phyloP scores from a whole-genome alignment of 2,329 filamentous ascomycete species.

The Exophiala bonariae region DNA sequence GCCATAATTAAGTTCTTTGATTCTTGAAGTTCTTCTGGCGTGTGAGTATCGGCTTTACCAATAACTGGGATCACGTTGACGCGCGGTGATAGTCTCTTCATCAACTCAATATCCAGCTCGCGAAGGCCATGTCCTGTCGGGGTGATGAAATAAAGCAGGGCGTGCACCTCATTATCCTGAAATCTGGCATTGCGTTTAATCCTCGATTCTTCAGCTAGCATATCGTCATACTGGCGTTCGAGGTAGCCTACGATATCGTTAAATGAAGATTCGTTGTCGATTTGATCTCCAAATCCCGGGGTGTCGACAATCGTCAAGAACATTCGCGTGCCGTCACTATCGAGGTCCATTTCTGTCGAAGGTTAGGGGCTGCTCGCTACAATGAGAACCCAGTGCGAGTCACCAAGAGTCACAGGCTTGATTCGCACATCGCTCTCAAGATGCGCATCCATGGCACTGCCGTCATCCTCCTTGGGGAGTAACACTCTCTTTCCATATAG shows the following conservation, averaged over 20 bases:
- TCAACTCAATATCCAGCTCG: conserved; percentile 98
- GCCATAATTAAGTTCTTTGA: conserved; percentile 99
- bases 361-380: conserved; percentile 28
- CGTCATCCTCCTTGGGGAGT: conserved; percentile 87
- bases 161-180: conserved; percentile 98
- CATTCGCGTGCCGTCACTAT: conserved; percentile 97
- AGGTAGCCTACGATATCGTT: conserved; percentile 97
- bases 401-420: conserved; percentile 96
- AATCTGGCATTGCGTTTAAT: conserved; percentile 99
- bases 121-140: conserved; percentile 96
- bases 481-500: conserved; percentile 95
- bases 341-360: conserved; percentile 78
- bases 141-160: conserved; percentile 98
- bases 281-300: conserved; percentile 96
- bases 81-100: conserved; percentile 97
- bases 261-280: conserved; percentile 99
- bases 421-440: conserved; percentile 97
- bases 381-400: background rate
- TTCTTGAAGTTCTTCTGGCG: conserved; percentile 92
- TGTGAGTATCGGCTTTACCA: conserved; percentile 96
- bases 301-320: conserved; percentile 98
- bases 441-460: conserved; percentile 76
- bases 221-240: conserved; percentile 98
- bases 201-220: conserved; percentile 97
- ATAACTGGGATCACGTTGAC: conserved; percentile 99